Evolutionary conservation across 306 rosid genomes (phyloP).

Genomic region (Rubus idaeus): DNA sequence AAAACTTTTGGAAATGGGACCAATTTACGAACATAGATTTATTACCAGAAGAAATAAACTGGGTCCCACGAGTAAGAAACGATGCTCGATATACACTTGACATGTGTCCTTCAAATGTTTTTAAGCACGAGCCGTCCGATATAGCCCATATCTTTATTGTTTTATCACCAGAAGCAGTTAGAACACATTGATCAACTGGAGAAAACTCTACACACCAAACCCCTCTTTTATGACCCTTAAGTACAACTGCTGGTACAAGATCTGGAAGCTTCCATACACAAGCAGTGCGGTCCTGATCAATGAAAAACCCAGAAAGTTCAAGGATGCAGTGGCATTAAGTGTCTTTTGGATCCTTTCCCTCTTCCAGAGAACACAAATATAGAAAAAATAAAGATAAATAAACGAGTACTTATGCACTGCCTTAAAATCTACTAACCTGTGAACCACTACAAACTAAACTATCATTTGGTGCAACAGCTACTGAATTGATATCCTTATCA

Average conservation of each 20-base stretch:
- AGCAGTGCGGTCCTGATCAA: slow-evolving; percentile 87
- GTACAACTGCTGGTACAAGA: slow-evolving; percentile 63
- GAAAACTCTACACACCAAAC: slow-evolving; percentile 97
- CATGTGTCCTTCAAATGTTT: slow-evolving; percentile 91
- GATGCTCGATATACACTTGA: slow-evolving; percentile 88
- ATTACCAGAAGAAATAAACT: slow-evolving; percentile 81
- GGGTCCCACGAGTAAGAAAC: slow-evolving; percentile 91
- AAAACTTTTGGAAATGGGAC: not conserved
- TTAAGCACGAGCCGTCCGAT: slow-evolving; percentile 92
- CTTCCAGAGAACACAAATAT: slow-evolving; percentile 10
- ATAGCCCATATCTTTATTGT: slow-evolving; percentile 91
- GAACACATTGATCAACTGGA: slow-evolving; percentile 92
- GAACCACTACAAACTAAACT: slow-evolving; percentile 94
- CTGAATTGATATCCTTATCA: slow-evolving; percentile 91
- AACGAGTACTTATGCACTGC: slow-evolving; percentile 7
- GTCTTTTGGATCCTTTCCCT: slow-evolving; percentile 1
- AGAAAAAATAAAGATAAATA: not conserved
- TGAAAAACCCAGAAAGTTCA: slow-evolving; percentile 7
- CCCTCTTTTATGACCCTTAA: slow-evolving; percentile 94
- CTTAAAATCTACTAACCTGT: slow-evolving; percentile 60
- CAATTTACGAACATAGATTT: slow-evolving; percentile 13
- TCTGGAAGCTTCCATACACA: slow-evolving; percentile 95
- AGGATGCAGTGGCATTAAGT: slow-evolving; percentile 12
- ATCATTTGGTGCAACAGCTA: slow-evolving; percentile 96
- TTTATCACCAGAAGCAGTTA: slow-evolving; percentile 95